Conservation (phyloP, 306 rosid species). For the Biancaea sappan region DNA sequence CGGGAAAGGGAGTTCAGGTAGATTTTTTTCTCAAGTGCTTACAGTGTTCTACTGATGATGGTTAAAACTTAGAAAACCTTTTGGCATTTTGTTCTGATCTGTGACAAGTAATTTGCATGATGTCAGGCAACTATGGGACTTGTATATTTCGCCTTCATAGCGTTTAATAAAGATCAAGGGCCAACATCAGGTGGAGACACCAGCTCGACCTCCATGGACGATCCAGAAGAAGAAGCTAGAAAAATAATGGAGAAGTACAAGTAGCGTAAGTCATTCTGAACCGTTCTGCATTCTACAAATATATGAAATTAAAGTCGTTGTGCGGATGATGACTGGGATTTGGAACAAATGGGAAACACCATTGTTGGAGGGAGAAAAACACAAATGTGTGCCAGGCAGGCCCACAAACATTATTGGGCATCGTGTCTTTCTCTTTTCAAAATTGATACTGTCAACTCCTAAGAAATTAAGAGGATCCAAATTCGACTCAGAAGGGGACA, state of each 20-base stretch:
- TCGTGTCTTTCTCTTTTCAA: neutral
- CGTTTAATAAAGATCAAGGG: constrained; percentile 81
- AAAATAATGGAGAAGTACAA: constrained; percentile 97
- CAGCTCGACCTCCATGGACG: constrained; percentile 51
- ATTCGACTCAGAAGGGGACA: neutral
- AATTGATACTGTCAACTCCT: neutral
- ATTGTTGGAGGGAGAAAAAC: no score
- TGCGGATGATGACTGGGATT: constrained; percentile 15
- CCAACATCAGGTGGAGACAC: constrained; percentile 48
- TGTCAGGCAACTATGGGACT: constrained; percentile 87
- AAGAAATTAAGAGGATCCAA: no score
- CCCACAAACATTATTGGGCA: no score
- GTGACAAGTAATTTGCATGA: constrained; percentile 27
- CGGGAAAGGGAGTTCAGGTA: neutral
- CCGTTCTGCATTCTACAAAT: constrained; percentile 28
- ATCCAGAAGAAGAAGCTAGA: constrained; percentile 84
- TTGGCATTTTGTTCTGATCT: neutral
- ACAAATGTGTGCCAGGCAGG: neutral
- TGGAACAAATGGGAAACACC: no score
- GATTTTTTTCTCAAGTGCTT: neutral
- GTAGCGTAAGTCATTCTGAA: constrained; percentile 49
- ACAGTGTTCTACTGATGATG: constrained; percentile 4
- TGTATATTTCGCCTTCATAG: constrained; percentile 74
- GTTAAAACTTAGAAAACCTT: neutral
- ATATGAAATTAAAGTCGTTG: constrained; percentile 36